phyloP scores from a whole-genome alignment of 495 filamentous ascomycete genomes.

The Penicillium nucicola region DNA sequence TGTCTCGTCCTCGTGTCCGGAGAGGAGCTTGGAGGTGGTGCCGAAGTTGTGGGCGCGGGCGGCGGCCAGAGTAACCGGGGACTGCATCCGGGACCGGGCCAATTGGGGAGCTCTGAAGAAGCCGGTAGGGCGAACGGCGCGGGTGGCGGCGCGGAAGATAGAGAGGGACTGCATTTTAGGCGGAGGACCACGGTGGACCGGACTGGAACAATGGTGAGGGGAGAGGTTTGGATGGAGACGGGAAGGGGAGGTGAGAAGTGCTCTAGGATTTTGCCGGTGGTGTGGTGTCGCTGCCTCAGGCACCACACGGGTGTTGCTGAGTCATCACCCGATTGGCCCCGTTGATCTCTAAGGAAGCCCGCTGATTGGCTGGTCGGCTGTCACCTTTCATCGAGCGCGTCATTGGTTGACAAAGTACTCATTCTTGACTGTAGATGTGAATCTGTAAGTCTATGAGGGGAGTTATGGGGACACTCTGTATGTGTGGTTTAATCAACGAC shows the following conservation, averaged over 20 bases:
- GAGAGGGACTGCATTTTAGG: slow-evolving; percentile 62
- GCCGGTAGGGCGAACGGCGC: slow-evolving; percentile 59
- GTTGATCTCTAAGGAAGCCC: slow-evolving; percentile 21
- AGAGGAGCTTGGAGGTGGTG: slow-evolving; percentile 57
- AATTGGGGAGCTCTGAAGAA: slow-evolving; percentile 57
- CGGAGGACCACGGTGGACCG: slow-evolving; percentile 20
- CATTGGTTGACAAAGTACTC: slow-evolving; percentile 4
- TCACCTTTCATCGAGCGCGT: slow-evolving; percentile 10
- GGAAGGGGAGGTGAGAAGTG: slow-evolving; percentile 34
- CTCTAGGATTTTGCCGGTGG: slow-evolving; percentile 50
- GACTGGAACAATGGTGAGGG: slow-evolving; percentile 30
- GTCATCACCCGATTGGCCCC: slow-evolving; percentile 21
- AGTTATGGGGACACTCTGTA: no score
- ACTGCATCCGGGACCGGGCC: slow-evolving; percentile 56
- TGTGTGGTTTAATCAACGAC: no score
- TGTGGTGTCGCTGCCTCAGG: slow-evolving; percentile 40
- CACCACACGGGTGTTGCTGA: slow-evolving; percentile 8
- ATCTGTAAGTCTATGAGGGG: no score
- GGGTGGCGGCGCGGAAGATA: slow-evolving; percentile 67
- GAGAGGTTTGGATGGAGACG: slow-evolving; percentile 28
- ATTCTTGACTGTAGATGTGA: no score
- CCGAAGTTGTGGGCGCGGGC: slow-evolving; percentile 61
- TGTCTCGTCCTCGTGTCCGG: slow-evolving; percentile 80
- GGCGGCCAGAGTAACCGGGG: slow-evolving; percentile 48
- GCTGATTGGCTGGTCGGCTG: slow-evolving; percentile 29